A percentile compares a stretch with the other conserved stretches of the same genome.
phyloP scores from a whole-genome alignment of 108 stramenopile species.

The Stephanodiscus minutulus region DNA sequence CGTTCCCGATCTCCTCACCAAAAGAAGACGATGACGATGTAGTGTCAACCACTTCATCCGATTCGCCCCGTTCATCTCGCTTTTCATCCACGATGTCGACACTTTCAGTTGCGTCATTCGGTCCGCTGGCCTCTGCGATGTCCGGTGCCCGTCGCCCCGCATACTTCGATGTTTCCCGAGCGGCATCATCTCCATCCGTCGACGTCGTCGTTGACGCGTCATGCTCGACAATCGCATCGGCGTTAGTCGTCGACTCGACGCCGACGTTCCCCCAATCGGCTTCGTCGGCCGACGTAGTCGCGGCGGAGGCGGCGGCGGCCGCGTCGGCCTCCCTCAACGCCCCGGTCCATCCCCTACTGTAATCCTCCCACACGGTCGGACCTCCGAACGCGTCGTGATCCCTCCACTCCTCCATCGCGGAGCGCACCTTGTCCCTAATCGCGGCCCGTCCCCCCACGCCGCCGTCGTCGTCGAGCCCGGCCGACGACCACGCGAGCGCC shows the following conservation, averaged over 20 bases:
- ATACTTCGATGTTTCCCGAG: not conserved
- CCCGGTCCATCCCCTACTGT: conserved; percentile 25
- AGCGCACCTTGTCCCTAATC: conserved; percentile 9
- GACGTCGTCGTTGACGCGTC: conserved; percentile 3
- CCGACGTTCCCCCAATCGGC: not conserved
- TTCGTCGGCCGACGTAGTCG: too few species aligned
- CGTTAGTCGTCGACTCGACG: not conserved
- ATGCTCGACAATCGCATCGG: not conserved
- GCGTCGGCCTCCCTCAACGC: conserved; percentile 8
- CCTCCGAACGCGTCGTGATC: conserved; percentile 68
- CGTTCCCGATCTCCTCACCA: conserved; percentile 13
- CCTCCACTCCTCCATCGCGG: conserved; percentile 59
- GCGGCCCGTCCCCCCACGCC: not conserved
- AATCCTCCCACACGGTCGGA: conserved; percentile 53
- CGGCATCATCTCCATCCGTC: not conserved
- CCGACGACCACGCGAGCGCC: conserved; percentile 7
- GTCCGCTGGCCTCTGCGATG: not conserved
- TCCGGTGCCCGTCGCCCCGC: not conserved
- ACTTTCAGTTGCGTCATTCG: conserved; percentile 4
- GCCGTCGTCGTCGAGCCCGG: not conserved
- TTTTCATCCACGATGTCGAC: not conserved
- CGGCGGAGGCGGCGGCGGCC: too few species aligned
- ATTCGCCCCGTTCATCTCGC: not conserved
- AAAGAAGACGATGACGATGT: not conserved
- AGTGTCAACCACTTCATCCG: not conserved